Conservation (phyloP, 23 red algal genomes). For the Gracilaria caudata region DNA sequence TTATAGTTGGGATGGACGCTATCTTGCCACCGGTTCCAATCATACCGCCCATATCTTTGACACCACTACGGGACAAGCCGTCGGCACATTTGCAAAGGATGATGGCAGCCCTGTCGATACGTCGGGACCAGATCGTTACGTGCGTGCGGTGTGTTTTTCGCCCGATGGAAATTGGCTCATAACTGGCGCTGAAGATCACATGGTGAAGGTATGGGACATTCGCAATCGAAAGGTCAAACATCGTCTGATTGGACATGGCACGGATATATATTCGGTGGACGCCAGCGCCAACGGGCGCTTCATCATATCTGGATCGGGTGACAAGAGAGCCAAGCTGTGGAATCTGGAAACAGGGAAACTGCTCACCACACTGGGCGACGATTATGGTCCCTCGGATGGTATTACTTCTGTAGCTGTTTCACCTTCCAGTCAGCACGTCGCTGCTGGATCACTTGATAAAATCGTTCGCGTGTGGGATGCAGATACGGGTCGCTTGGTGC, state of each 20-base stretch:
- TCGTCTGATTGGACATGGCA: conserved; percentile 68
- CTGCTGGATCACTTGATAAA: conserved; percentile 95
- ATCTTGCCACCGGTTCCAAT: conserved; percentile 89
- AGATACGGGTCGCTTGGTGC: conserved; percentile 55
- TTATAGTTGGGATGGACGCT: conserved; percentile 85
- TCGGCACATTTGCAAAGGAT: conserved; percentile 74
- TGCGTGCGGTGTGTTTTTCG: conserved; percentile 92
- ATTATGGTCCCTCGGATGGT: conserved; percentile 80
- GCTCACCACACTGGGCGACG: conserved; percentile 71
- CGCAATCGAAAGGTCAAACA: conserved; percentile 76
- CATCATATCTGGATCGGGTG: conserved; percentile 85
- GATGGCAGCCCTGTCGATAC: conserved; percentile 11
- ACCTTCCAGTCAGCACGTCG: conserved; percentile 79
- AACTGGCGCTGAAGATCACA: conserved; percentile 88
- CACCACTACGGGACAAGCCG: conserved; percentile 63
- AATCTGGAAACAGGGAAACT: conserved; percentile 77
- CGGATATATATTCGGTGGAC: conserved; percentile 95
- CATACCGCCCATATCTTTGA: conserved; percentile 84
- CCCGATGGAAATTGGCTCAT: conserved; percentile 86
- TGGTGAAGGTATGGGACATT: conserved; percentile 91
- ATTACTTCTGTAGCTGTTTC: conserved; percentile 88
- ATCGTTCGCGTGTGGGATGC: conserved; percentile 94
- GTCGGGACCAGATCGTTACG: conserved; percentile 51
- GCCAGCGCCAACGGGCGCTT: conserved; percentile 76
- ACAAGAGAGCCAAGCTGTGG: conserved; percentile 91